Evolutionary conservation across 352 stramenopile genomes (phyloP), one percentile per base, ranked within the genome.

Genomic region (Globisporangium alternatum): DNA sequence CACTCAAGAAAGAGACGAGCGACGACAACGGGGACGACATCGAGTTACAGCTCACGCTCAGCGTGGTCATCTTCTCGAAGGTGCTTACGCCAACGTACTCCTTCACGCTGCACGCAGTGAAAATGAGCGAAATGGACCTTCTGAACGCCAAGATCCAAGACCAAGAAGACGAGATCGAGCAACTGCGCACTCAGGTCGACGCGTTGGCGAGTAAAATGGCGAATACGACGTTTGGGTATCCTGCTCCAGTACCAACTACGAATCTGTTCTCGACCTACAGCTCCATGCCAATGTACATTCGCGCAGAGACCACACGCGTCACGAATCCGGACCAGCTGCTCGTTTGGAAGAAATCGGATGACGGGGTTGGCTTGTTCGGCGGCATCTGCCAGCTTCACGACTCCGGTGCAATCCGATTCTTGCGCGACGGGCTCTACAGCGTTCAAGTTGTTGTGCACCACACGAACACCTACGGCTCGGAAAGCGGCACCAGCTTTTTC

Each of bases 71-170:
- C 8, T 58, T 65, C n/a, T n/a, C 60, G 22, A 65, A 59, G 21
- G 60, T 65, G 35, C 15, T 65, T 22, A 53, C 48, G 17, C 49
- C 60, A 31, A 59, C 60, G 48, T 65, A 65, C 60, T 33, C 28
- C 2, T 59, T 60, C 13, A 17, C 30, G 41, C 33, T 65, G 25
- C 37, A 35, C 5, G 15, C 22, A 10, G 60, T 65, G 19, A 17
- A 31, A n/a, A 25, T 65, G 22, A 60, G 48, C 19, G 60, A 59
- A 10, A 35, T 58, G 49, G 60, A 60, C 35, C 6, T 65, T 19
- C 13, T 65, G 19, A 54, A 35, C n/a, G 49, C 60, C 21, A 55
- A 47, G 22, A 19, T 65, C n/a, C 37, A 51, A 2, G 60, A 66
- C 51, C 60, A 60, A 39, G 39, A 37, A 28, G 60, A 66, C 37